These are phyloP conservation scores for Albatrellus ellisii DNA, from an alignment of 768 basidiomycete species.

Conservation along the genomic window DNA sequence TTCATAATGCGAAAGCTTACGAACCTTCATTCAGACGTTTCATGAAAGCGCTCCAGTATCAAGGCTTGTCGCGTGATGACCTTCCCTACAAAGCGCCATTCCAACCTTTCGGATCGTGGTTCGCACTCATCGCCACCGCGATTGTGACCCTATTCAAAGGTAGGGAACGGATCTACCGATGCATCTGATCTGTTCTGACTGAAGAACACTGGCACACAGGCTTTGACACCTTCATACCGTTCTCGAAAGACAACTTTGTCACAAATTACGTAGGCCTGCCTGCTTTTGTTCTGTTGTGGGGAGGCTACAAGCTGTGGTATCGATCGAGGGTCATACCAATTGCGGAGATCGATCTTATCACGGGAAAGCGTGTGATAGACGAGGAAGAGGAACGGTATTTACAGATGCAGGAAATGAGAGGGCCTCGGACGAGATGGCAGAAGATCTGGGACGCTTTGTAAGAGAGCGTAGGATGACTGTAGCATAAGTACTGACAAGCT, in stretches of 20 bases:
- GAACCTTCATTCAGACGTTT: conserved; percentile 28
- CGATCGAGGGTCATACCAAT: conserved; percentile 25
- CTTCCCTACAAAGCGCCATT: conserved; percentile 47
- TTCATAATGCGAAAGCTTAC: background rate
- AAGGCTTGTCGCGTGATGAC: conserved; percentile 28
- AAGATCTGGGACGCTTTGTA: conserved; percentile 18
- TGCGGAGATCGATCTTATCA: conserved; percentile 44
- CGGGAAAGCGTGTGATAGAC: conserved; percentile 45
- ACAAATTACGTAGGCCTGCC: conserved; percentile 33
- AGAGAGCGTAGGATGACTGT: background rate
- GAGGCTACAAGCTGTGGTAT: conserved; percentile 24
- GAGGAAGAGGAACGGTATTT: conserved; percentile 45
- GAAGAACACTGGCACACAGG: conserved; percentile 16
- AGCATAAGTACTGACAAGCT: background rate
- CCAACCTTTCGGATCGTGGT: conserved; percentile 48
- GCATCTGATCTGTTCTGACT: conserved; percentile 9
- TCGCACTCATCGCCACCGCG: conserved; percentile 37
- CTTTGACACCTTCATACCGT: conserved; percentile 30
- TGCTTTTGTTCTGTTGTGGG: conserved; percentile 23
- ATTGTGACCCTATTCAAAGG: conserved; percentile 50
- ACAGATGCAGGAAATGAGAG: conserved; percentile 24
- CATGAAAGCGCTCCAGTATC: conserved; percentile 31
- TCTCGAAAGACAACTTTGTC: conserved; percentile 42
- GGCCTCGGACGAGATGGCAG: conserved; percentile 16
- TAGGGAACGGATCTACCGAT: no score